These are phyloP conservation scores for Penicillium capsulatum DNA, from an alignment of 2,329 filamentous ascomycete genomes.

Conservation along the genomic window DNA sequence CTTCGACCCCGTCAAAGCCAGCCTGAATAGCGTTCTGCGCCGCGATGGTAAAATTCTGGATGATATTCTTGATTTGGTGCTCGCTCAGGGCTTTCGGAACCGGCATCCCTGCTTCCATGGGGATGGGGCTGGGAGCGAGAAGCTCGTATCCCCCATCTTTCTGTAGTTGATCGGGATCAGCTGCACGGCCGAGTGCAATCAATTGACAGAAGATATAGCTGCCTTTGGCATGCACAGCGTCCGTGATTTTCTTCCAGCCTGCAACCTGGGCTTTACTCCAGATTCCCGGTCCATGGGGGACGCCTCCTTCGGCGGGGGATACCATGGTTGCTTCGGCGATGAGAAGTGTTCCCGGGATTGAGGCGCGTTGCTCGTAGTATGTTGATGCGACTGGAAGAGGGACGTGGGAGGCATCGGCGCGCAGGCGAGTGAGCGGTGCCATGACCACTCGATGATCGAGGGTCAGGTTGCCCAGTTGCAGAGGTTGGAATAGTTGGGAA, in stretches of 20 bases:
- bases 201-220: slow-evolving; percentile 59
- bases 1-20: slow-evolving; percentile 51
- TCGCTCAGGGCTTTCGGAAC: slow-evolving; percentile 26
- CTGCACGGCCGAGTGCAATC: slow-evolving; percentile 56
- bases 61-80: slow-evolving; percentile 41
- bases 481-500: too few species aligned
- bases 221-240: slow-evolving; percentile 59
- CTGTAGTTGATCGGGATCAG: slow-evolving; percentile 33
- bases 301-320: slow-evolving; percentile 44
- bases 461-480: too few species aligned
- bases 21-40: slow-evolving; percentile 50
- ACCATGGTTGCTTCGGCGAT: slow-evolving; percentile 56
- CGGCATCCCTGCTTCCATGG: slow-evolving; percentile 32
- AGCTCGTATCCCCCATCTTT: slow-evolving; percentile 6
- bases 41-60: slow-evolving; percentile 40
- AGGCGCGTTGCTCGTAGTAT: slow-evolving; percentile 53
- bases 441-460: too few species aligned
- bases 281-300: slow-evolving; percentile 53
- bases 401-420: slow-evolving; percentile 47
- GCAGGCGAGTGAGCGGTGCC: slow-evolving; percentile 49
- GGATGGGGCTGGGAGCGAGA: slow-evolving; percentile 39
- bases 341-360: slow-evolving; percentile 52
- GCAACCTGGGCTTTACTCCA: slow-evolving; percentile 51
- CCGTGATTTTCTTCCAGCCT: slow-evolving; percentile 57
- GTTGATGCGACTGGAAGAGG: slow-evolving; percentile 40